Conservation (phyloP, 177 flowering plant genomes). For the Vitis hybrid region DNA sequence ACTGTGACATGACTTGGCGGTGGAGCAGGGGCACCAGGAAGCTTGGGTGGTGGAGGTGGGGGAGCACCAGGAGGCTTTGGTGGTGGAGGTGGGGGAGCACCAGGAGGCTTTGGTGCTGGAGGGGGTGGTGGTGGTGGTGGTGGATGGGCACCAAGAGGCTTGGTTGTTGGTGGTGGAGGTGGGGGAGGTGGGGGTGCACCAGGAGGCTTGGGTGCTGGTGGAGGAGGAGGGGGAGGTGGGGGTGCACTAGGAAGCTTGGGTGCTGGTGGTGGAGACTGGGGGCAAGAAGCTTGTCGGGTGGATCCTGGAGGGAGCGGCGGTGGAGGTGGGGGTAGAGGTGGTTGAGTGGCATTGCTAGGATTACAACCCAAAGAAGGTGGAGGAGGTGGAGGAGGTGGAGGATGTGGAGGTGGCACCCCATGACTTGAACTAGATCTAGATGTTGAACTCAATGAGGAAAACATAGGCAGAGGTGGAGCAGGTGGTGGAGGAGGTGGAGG, state of each 20-base stretch:
- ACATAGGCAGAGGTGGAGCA: conserved; percentile 8
- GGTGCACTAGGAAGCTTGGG: conserved; percentile 13
- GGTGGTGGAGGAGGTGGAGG: conserved; percentile 17
- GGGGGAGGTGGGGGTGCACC: conserved; percentile 46
- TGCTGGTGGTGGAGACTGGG: conserved; percentile 29
- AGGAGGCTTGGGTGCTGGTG: conserved; percentile 42
- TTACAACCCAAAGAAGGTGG: conserved; percentile 26
- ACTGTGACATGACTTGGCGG: conserved; percentile 33
- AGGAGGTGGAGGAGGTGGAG: conserved; percentile 47
- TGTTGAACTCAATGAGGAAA: neutral
- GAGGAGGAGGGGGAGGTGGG: conserved; percentile 18
- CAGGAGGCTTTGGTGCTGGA: conserved; percentile 24
- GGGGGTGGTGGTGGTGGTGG: conserved; percentile 47
- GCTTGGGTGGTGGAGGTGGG: conserved; percentile 29
- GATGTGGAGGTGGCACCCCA: conserved; percentile 5
- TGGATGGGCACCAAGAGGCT: conserved; percentile 30
- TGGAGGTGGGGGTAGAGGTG: conserved; percentile 32
- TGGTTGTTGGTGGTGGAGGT: conserved; percentile 14
- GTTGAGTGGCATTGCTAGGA: conserved; percentile 13
- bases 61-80: conserved; percentile 51
- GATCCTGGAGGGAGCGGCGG: conserved; percentile 27
- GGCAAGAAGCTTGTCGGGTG: conserved; percentile 5
- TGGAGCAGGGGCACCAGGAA: conserved; percentile 33
- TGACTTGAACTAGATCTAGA: neutral
- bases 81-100: conserved; percentile 34